Evolutionary conservation across 495 filamentous ascomycete species (phyloP).

Genomic region (Amorphotheca resinae): DNA sequence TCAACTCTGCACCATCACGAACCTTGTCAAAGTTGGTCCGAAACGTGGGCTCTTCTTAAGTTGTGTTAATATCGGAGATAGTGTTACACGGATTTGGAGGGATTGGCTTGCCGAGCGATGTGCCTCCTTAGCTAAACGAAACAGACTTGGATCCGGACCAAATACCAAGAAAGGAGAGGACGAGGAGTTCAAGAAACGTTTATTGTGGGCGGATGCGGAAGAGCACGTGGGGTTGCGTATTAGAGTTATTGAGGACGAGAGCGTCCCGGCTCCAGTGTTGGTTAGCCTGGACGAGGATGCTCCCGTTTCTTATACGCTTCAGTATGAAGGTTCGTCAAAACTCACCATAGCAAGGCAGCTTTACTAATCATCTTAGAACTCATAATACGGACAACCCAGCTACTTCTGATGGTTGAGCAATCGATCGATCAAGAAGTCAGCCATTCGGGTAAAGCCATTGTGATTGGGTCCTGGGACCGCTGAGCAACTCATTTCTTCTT

Average conservation of each 20-base stretch:
- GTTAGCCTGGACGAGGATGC: conserved; percentile 41
- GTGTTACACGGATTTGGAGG: conserved; percentile 52
- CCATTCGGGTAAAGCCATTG: conserved; percentile 44
- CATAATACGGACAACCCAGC: conserved; percentile 43
- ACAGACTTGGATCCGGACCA: conserved; percentile 7
- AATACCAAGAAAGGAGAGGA: neutral
- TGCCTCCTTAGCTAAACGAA: neutral
- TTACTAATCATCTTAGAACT: conserved; percentile 36
- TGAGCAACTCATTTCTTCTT: too few species aligned
- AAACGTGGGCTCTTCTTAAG: conserved; percentile 44
- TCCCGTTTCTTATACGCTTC: conserved; percentile 42
- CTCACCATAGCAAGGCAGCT: neutral
- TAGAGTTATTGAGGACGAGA: conserved; percentile 32
- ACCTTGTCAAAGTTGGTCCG: conserved; percentile 54
- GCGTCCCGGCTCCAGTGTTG: conserved; percentile 25
- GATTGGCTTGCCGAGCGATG: conserved; percentile 48
- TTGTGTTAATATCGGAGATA: conserved; percentile 49
- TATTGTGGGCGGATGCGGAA: conserved; percentile 46
- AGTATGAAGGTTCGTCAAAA: conserved; percentile 41
- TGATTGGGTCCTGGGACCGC: conserved; percentile 34
- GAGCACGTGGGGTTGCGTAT: conserved; percentile 47
- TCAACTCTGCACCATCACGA: conserved; percentile 54
- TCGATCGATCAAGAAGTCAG: conserved; percentile 36
- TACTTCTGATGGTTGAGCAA: conserved; percentile 46
- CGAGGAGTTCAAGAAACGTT: conserved; percentile 9